Conservation (phyloP, 768 basidiomycete genomes). For the Paxillus ammoniavirescens region DNA sequence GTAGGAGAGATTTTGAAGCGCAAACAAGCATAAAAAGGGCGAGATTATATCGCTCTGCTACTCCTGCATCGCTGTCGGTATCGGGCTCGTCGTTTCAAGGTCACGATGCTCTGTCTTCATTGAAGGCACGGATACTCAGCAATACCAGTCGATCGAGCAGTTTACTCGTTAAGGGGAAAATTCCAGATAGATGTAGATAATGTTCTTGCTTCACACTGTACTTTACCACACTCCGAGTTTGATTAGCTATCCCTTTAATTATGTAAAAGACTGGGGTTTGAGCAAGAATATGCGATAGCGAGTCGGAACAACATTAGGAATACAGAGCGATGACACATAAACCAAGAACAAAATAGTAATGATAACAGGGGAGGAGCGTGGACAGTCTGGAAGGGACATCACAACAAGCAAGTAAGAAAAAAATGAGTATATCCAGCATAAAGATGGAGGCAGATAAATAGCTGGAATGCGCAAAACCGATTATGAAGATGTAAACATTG, state of each 20-base stretch:
- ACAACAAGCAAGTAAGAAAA: conserved; percentile 16
- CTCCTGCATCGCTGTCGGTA: conserved; percentile 21
- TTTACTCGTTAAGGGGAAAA: conserved; percentile 9
- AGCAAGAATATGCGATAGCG: conserved; percentile 51
- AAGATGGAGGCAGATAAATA: conserved; percentile 42
- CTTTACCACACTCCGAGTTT: conserved; percentile 6
- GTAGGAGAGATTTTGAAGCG: conserved; percentile 44
- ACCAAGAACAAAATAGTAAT: conserved; percentile 39
- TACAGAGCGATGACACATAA: conserved; percentile 49
- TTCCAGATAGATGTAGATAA: conserved; percentile 14
- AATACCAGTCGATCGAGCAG: conserved; percentile 46
- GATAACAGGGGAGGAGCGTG: conserved; percentile 31
- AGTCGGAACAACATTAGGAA: conserved; percentile 58
- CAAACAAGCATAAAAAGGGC: conserved; percentile 50
- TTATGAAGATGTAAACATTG: conserved; percentile 47
- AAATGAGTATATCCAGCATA: conserved; percentile 41
- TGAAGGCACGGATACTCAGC: conserved; percentile 56
- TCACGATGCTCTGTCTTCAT: conserved; percentile 35
- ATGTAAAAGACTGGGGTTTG: conserved; percentile 29
- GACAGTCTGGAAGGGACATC: conserved; percentile 33
- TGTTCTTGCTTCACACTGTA: not conserved
- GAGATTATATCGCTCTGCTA: conserved; percentile 34
- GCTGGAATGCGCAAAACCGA: conserved; percentile 29
- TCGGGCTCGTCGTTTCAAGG: conserved; percentile 13
- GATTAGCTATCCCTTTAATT: conserved; percentile 25